Base-by-base conservation (phyloP, 2,329 filamentous ascomycete species). In the Exophiala phaeomuriformis region DNA sequence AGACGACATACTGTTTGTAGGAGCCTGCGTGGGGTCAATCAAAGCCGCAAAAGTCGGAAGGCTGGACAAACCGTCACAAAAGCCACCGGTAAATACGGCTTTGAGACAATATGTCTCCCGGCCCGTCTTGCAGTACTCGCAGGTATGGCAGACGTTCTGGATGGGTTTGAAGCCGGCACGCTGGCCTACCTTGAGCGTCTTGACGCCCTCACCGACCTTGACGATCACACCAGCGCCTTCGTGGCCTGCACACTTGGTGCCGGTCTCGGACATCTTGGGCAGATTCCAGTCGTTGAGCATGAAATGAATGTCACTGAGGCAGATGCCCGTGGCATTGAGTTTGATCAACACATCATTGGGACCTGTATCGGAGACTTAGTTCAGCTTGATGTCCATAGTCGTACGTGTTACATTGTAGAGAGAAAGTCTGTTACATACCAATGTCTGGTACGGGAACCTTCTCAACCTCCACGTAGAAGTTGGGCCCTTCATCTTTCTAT, bases 161-260 rank as follows among this genome's bases (percentile, higher is more conserved):
- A 79, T 66, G 1, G 77, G 77, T 62, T 78, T 77, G 51, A 76
- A 67, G 2, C 78, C 78, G 1, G 72, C 78, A 28, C 78, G 68
- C 56, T 81, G 75, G 3, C 79, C 78, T 1, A 79, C 60, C 47
- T 77, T 76, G 65, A 77, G 74, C 39, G 69, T 74, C 61, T 73
- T 77, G 12, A 81, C 78, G 31, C 75, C 73, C 8, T 70, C 64
- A 8, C 80, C 79, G 2, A 80, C 64, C 49, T 80, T 76, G 31
- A 81, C 79, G 5, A 83, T 77, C 0, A 80, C 71, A 3, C 80
- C 79, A 2, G 78, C 77, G 29, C 80, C 79, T 64, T 81, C 77
- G 64, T 81, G 79, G 3, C 76, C 77, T 0, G 76, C 70, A 9
- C 73, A 78, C 19, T 69, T 69, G 1, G 71, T 70, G 4, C 72